phyloP scores from a whole-genome alignment of 78 protist species.

The Trichosphaerium sp. region DNA sequence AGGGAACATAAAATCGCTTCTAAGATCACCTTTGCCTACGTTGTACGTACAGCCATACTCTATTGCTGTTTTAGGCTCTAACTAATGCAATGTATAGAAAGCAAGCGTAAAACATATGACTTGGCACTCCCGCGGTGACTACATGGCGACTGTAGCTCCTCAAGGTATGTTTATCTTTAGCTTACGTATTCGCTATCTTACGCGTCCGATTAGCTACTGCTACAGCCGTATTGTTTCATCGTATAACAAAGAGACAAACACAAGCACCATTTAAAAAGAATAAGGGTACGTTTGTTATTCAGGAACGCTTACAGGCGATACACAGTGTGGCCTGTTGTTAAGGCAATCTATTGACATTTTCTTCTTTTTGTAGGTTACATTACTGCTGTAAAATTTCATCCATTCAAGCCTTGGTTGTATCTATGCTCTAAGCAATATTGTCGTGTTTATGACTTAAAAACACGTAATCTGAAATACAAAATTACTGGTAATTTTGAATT shows the following conservation, averaged over 20 bases:
- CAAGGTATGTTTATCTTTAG: constrained; percentile 3
- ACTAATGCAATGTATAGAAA: too few relatives aligned
- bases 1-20: too few relatives aligned
- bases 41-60: too few relatives aligned
- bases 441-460: constrained; percentile 70
- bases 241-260: constrained; percentile 20
- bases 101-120: constrained; percentile 7
- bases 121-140: constrained; percentile 92
- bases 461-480: constrained; percentile 45
- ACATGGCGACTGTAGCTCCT: constrained; percentile 70
- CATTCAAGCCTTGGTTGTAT: constrained; percentile 84
- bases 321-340: too few relatives aligned
- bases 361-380: too few relatives aligned
- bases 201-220: too few relatives aligned
- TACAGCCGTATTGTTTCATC: constrained; percentile 29
- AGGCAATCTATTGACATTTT: not conserved
- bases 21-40: too few relatives aligned
- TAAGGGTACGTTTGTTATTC: too few relatives aligned
- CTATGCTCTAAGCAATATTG: constrained; percentile 65
- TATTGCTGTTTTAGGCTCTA: too few relatives aligned
- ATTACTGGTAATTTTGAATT: constrained; percentile 39
- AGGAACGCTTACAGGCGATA: too few relatives aligned
- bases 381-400: constrained; percentile 78
- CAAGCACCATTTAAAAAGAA: constrained; percentile 44
- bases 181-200: too few relatives aligned